Evolutionary conservation across 2,329 filamentous ascomycete species (phyloP).

Genomic region (Didymosphaeria variabile): DNA sequence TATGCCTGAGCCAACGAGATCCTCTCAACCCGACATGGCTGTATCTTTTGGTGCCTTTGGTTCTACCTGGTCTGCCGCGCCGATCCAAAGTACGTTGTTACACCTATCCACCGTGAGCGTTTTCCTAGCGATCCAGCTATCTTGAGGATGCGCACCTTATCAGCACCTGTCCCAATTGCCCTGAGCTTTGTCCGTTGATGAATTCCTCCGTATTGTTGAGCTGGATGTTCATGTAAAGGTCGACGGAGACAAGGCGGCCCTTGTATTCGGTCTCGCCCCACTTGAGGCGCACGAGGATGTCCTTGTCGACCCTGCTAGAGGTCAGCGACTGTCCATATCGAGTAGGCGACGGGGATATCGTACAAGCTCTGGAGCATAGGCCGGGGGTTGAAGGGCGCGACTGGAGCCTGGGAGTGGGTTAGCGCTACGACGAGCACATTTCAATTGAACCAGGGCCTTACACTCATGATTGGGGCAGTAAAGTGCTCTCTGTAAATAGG

Average conservation of each 20-base stretch:
- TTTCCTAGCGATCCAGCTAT: background rate
- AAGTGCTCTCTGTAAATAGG: background rate
- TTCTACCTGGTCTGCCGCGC: conserved; percentile 59
- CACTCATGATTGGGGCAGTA: conserved; percentile 48
- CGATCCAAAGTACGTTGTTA: conserved; percentile 98
- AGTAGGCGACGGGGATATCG: conserved; percentile 44
- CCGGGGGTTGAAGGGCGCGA: conserved; percentile 94
- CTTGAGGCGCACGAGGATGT: conserved; percentile 92
- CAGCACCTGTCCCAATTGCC: conserved; percentile 86
- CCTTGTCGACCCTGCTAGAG: conserved; percentile 77
- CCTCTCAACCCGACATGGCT: conserved; percentile 51
- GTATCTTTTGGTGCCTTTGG: conserved; percentile 54
- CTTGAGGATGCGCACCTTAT: conserved; percentile 69
- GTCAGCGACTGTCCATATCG: conserved; percentile 20
- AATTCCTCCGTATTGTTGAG: conserved; percentile 91
- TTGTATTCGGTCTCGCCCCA: conserved; percentile 99
- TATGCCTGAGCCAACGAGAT: background rate
- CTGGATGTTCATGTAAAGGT: conserved; percentile 99
- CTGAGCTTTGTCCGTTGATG: conserved; percentile 85
- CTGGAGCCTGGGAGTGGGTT: conserved; percentile 28
- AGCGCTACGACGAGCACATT: conserved; percentile 19
- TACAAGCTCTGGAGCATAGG: conserved; percentile 94
- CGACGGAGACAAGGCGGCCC: conserved; percentile 88
- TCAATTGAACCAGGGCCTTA: conserved; percentile 25
- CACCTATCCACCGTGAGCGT: conserved; percentile 63